These are phyloP conservation scores for Phytophthora multivora DNA, from an alignment of 352 stramenopile species.

Conservation along the genomic window DNA sequence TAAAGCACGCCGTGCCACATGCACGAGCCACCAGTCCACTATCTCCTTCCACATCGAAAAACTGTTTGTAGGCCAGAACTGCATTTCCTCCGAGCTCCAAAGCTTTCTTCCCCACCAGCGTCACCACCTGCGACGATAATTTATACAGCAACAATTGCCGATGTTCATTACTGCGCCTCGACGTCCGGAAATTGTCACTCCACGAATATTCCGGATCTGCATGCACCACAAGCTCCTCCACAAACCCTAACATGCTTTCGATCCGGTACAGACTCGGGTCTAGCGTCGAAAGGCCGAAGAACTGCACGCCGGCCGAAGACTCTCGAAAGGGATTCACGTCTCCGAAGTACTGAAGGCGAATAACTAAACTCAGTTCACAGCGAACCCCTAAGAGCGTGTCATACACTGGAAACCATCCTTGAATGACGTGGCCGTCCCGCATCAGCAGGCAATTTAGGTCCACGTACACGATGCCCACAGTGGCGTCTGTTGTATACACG, in stretches of 20 bases:
- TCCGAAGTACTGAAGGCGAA: constrained; percentile 97
- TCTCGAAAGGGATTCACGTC: constrained; percentile 98
- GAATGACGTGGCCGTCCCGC: constrained; percentile 89
- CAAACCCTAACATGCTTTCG: constrained; percentile 91
- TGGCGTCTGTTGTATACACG: constrained; percentile 93
- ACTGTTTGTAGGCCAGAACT: constrained; percentile 97
- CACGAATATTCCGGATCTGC: constrained; percentile 99
- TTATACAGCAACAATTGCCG: constrained; percentile 96
- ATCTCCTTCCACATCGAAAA: constrained; percentile 99
- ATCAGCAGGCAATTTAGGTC: constrained; percentile 99
- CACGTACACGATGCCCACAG: constrained; percentile 97
- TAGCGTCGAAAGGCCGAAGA: constrained; percentile 96
- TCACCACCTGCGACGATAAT: constrained; percentile 86
- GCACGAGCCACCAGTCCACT: constrained; percentile 96
- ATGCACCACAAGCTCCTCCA: constrained; percentile 97
- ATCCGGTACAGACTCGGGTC: constrained; percentile 91
- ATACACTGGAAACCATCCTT: constrained; percentile 98
- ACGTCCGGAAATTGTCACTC: constrained; percentile 94
- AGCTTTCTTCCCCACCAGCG: constrained; percentile 94
- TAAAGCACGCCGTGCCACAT: constrained; percentile 93
- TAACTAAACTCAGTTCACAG: constrained; percentile 94
- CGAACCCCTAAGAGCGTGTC: constrained; percentile 96
- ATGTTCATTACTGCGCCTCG: constrained; percentile 95
- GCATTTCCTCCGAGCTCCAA: constrained; percentile 97
- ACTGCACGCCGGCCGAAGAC: constrained; percentile 96